Conservation (phyloP, 306 rosid species). For the Gillenia trifoliata region DNA sequence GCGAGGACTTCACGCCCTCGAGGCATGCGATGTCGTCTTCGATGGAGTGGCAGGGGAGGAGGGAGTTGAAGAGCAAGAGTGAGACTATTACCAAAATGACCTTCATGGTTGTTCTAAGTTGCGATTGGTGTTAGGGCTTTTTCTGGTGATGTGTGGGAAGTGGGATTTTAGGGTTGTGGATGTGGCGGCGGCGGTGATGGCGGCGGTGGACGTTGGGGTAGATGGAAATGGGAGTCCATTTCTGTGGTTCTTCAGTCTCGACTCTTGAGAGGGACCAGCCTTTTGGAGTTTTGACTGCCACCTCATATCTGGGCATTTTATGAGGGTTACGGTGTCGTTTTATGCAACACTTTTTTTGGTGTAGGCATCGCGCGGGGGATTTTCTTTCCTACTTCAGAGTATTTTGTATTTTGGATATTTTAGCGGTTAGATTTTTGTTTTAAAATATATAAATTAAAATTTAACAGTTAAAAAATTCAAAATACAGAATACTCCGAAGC, state of each 20-base stretch:
- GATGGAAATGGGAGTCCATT: neutral
- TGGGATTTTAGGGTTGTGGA: neutral
- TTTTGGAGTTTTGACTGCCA: neutral
- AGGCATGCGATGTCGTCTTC: constrained; percentile 48
- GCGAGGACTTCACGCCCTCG: constrained; percentile 36
- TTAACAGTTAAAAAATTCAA: too few relatives aligned
- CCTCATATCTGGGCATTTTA: neutral
- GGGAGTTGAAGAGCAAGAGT: constrained; percentile 14
- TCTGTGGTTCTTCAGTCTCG: too few relatives aligned
- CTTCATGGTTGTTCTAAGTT: constrained; percentile 16
- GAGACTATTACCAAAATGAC: neutral
- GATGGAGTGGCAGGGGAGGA: constrained; percentile 9
- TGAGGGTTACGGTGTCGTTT: neutral
- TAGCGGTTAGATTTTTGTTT: too few relatives aligned
- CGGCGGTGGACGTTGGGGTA: neutral
- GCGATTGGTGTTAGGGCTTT: neutral
- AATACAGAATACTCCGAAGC: too few relatives aligned
- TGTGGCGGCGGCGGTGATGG: neutral
- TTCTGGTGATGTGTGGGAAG: neutral
- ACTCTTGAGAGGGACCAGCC: neutral
- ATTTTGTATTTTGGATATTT: too few relatives aligned
- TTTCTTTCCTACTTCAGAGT: too few relatives aligned
- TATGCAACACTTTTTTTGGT: too few relatives aligned
- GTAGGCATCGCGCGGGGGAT: too few relatives aligned
- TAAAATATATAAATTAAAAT: too few relatives aligned